Conservation (phyloP, 2,329 filamentous ascomycete species). For the Cordyceps fumosorosea region DNA sequence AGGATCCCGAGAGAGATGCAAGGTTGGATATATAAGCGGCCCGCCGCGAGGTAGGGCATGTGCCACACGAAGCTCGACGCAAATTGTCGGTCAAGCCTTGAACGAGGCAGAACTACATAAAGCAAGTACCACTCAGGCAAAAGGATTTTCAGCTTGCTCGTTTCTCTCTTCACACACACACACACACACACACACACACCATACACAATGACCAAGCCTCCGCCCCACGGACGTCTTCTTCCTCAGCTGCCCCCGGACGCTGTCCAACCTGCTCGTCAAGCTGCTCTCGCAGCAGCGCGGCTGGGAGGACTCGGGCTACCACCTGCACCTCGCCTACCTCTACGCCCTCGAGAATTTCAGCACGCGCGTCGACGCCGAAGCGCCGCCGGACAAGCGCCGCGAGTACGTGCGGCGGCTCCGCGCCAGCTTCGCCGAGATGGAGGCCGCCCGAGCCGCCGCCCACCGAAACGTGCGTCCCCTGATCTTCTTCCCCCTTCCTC, state of each 20-base stretch:
- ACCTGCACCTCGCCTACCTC: conserved; percentile 5
- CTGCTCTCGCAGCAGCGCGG: conserved; percentile 13
- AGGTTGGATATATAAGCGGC: neutral
- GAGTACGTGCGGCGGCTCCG: conserved; percentile 2
- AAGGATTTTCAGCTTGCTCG: neutral
- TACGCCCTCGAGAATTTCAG: neutral
- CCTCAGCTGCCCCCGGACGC: conserved; percentile 11
- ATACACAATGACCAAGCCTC: conserved; percentile 9
- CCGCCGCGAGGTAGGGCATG: neutral
- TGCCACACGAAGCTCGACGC: neutral
- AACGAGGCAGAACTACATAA: too few relatives aligned
- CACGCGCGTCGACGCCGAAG: neutral
- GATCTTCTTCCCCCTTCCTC: neutral
- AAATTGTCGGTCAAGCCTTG: neutral
- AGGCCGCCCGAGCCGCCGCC: neutral
- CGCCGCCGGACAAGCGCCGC: neutral
- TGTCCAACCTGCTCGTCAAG: conserved; percentile 12
- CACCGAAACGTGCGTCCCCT: conserved; percentile 1
- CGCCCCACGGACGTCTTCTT: conserved; percentile 10
- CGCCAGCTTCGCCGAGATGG: neutral
- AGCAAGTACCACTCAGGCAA: too few relatives aligned
- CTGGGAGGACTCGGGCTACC: conserved; percentile 9
- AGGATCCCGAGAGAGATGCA: neutral
- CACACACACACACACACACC: neutral
- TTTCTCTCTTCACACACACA: too few relatives aligned